Percentiles rank a stretch among this genome's conserved stretches.
Conservation (phyloP, 2,329 filamentous ascomycete genomes). For the Bipolaris sorokiniana region DNA sequence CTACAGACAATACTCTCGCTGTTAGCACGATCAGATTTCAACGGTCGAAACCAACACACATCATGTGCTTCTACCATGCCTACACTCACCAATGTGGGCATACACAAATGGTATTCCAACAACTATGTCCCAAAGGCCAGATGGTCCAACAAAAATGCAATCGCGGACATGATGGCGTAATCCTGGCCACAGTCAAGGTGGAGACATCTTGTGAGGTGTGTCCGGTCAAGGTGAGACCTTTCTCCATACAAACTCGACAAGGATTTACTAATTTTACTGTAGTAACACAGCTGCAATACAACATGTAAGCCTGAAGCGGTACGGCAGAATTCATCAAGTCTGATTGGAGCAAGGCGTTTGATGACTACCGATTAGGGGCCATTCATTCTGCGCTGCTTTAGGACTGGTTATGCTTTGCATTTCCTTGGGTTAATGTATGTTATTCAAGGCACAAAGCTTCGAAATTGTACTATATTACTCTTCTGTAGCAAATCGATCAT, state of each 20-base stretch:
- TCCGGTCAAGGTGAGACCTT: constrained; percentile 26
- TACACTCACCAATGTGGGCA: constrained; percentile 56
- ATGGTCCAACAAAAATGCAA: constrained; percentile 43
- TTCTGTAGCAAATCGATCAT: not conserved
- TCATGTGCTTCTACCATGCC: constrained; percentile 58
- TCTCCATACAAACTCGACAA: not conserved
- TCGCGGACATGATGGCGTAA: constrained; percentile 39
- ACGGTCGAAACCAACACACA: constrained; percentile 3
- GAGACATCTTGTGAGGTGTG: constrained; percentile 38
- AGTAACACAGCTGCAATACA: not conserved
- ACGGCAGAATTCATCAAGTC: not conserved
- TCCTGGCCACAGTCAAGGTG: constrained; percentile 39
- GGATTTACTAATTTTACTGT: not conserved
- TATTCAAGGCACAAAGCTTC: too few species aligned
- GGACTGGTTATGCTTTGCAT: not conserved
- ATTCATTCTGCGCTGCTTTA: not conserved
- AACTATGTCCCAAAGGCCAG: constrained; percentile 38
- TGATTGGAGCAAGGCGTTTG: not conserved
- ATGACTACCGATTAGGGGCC: not conserved
- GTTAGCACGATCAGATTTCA: not conserved
- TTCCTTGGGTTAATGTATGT: not conserved
- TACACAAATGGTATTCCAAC: constrained; percentile 47
- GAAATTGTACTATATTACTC: not conserved
- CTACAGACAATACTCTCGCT: too few species aligned
- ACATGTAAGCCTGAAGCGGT: too few species aligned